These are phyloP conservation scores for Ogataea trehaloabstinens DNA, from an alignment of 805 yeast species.

Conservation along the genomic window DNA sequence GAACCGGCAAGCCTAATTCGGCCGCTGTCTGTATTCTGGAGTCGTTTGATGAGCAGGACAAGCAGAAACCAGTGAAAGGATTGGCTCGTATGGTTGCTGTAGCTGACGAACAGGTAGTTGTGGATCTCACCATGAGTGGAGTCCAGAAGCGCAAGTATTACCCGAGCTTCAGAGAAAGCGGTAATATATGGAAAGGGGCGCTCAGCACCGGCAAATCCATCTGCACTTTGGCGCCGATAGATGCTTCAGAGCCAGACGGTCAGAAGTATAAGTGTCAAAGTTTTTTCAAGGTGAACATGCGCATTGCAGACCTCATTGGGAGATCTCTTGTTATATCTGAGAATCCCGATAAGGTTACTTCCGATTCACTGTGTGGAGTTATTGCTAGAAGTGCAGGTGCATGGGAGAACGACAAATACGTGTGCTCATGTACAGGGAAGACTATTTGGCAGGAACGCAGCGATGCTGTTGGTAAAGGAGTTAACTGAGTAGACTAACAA, in stretches of 20 bases:
- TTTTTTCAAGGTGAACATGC: slow-evolving; percentile 44
- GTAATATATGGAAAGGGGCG: slow-evolving; percentile 76
- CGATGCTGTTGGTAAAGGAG: slow-evolving; percentile 68
- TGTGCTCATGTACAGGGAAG: slow-evolving; percentile 93
- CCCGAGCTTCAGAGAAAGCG: slow-evolving; percentile 66
- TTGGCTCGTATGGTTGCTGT: slow-evolving; percentile 80
- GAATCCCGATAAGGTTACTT: slow-evolving; percentile 36
- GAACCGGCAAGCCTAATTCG: slow-evolving; percentile 80
- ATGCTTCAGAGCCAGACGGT: slow-evolving; percentile 32
- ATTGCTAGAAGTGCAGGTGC: slow-evolving; percentile 95
- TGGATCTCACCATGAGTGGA: slow-evolving; percentile 81
- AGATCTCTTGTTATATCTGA: slow-evolving; percentile 55
- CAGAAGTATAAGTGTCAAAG: slow-evolving; percentile 41
- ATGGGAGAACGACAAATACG: slow-evolving; percentile 93
- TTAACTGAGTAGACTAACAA: slow-evolving; percentile 28
- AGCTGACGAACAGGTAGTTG: slow-evolving; percentile 47
- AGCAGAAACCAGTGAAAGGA: slow-evolving; percentile 69
- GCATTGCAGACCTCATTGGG: slow-evolving; percentile 65
- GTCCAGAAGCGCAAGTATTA: slow-evolving; percentile 61
- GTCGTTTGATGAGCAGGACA: slow-evolving; percentile 51
- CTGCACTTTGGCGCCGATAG: slow-evolving; percentile 42
- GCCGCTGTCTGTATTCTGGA: slow-evolving; percentile 93
- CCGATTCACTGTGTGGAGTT: slow-evolving; percentile 69
- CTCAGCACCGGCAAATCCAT: slow-evolving; percentile 57
- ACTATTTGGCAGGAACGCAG: slow-evolving; percentile 92